phyloP scores from a whole-genome alignment of 305 asterid species.

The Petunia hybrid region DNA sequence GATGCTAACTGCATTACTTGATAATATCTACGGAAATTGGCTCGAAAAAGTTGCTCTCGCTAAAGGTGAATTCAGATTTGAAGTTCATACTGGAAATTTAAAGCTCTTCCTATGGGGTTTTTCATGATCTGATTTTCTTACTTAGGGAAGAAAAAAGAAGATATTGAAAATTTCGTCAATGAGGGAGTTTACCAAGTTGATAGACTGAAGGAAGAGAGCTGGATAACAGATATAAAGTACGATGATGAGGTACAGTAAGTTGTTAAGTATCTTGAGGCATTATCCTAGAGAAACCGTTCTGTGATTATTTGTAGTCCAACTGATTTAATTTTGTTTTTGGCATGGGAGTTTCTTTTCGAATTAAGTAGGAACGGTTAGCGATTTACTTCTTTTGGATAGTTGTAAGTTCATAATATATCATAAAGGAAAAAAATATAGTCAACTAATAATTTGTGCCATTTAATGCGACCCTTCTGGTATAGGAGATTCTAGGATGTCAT shows the following conservation, averaged over 20 bases:
- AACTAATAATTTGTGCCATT: conserved; percentile 24
- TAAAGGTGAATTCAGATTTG: conserved; percentile 60
- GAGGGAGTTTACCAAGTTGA: conserved; percentile 91
- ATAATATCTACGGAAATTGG: conserved; percentile 88
- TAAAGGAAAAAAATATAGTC: conserved; percentile 1
- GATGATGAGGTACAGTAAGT: conserved; percentile 87
- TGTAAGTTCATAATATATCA: not conserved
- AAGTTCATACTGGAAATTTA: conserved; percentile 17
- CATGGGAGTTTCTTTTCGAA: not conserved
- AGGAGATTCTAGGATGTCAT: conserved; percentile 6
- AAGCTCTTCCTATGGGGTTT: not conserved
- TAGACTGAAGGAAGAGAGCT: conserved; percentile 87
- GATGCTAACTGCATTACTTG: conserved; percentile 90
- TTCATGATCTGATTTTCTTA: conserved; percentile 32
- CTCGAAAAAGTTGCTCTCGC: conserved; percentile 69
- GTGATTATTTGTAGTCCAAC: conserved; percentile 12
- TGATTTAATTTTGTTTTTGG: not conserved
- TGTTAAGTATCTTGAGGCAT: conserved; percentile 34
- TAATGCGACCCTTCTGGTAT: conserved; percentile 19
- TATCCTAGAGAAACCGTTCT: conserved; percentile 22
- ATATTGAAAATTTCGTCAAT: conserved; percentile 77
- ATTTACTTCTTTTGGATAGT: conserved; percentile 21
- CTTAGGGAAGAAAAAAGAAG: conserved; percentile 85
- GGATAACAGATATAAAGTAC: conserved; percentile 96
- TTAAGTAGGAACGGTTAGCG: not conserved